A percentile compares a stretch with the other conserved stretches of the same genome.
These are phyloP conservation scores for Lachnellula cervina DNA, from an alignment of 2,329 filamentous ascomycete genomes.

Conservation along the genomic window DNA sequence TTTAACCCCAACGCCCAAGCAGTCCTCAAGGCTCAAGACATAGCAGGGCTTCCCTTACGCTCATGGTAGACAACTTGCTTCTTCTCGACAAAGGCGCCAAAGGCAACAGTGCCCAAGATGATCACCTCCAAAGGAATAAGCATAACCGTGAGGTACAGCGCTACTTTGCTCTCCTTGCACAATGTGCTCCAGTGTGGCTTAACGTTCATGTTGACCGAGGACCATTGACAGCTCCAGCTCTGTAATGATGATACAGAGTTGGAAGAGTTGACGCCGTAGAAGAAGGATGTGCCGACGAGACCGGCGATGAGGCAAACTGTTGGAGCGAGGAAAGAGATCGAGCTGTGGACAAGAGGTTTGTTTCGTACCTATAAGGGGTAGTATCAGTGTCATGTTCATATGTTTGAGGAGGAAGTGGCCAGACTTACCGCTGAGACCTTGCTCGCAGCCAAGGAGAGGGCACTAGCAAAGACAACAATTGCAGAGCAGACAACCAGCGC, in stretches of 20 bases:
- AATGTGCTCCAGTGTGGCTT: conserved; percentile 52
- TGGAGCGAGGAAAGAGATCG: conserved; percentile 35
- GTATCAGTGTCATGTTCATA: background rate
- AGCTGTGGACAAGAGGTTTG: conserved; percentile 21
- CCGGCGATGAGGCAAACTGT: conserved; percentile 42
- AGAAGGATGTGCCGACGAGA: conserved; percentile 51
- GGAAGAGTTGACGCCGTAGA: conserved; percentile 53
- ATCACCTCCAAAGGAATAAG: conserved; percentile 53
- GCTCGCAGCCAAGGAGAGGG: conserved; percentile 44
- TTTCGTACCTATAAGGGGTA: conserved; percentile 37
- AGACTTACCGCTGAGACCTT: conserved; percentile 47
- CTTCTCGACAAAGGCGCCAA: conserved; percentile 42
- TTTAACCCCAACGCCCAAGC: background rate
- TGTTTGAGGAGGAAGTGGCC: background rate
- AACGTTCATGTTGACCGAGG: conserved; percentile 44
- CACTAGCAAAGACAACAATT: conserved; percentile 46
- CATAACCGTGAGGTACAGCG: conserved; percentile 49
- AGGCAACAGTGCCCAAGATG: conserved; percentile 42
- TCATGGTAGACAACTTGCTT: conserved; percentile 29
- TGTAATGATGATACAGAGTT: conserved; percentile 49
- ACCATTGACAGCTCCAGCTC: conserved; percentile 61
- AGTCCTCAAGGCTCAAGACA: conserved; percentile 28
- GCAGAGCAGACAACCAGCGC: conserved; percentile 49
- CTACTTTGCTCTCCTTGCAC: conserved; percentile 52
- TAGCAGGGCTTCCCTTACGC: conserved; percentile 29